Percentiles rank a stretch among this genome's conserved stretches.
Evolutionary conservation across 2,329 filamentous ascomycete genomes (phyloP).

Genomic region (Byssoonygena ceratinophila): DNA sequence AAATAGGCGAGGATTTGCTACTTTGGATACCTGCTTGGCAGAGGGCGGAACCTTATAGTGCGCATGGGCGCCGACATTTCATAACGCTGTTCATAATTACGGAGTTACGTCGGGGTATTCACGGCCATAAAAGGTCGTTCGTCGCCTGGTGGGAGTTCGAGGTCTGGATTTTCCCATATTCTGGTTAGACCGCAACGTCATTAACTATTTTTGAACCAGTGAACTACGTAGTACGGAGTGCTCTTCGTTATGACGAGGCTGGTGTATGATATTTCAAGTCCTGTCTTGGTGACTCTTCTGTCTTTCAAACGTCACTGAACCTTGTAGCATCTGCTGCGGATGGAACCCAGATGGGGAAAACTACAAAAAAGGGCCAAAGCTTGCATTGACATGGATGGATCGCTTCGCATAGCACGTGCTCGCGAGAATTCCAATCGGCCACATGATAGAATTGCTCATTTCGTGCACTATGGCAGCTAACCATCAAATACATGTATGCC

Average conservation of each 20-base stretch:
- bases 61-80: too few relatives aligned
- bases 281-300: too few relatives aligned
- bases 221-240: too few relatives aligned
- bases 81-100: not conserved
- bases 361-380: too few relatives aligned
- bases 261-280: too few relatives aligned
- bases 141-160: not conserved
- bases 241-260: too few relatives aligned
- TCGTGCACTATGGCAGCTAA: constrained; percentile 11
- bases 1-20: not conserved
- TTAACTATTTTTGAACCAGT: not conserved
- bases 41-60: constrained; percentile 1
- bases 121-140: not conserved
- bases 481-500: constrained; percentile 14
- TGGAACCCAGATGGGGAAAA: too few relatives aligned
- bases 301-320: too few relatives aligned
- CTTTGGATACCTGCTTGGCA: not conserved
- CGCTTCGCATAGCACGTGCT: too few relatives aligned
- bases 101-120: constrained; percentile 4
- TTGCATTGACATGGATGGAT: too few relatives aligned
- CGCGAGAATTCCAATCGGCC: constrained; percentile 5
- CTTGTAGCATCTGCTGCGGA: too few relatives aligned
- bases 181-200: not conserved
- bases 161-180: not conserved
- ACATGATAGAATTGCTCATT: constrained; percentile 12